Evolutionary conservation across 805 yeast genomes (phyloP).

Genomic region (Tetrapisispora iriomotensis): DNA sequence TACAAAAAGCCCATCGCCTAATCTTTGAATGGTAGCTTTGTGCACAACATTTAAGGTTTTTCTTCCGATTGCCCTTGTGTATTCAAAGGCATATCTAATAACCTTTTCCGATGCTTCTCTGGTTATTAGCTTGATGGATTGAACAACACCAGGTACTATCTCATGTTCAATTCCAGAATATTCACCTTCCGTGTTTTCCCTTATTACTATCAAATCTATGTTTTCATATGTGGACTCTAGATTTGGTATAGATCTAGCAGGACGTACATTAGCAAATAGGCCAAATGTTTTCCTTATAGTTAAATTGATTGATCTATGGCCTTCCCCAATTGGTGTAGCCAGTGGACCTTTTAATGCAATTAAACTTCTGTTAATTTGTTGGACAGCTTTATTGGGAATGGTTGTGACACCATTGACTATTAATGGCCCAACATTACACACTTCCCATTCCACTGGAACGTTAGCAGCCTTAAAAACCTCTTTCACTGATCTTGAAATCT

Average conservation of each 20-base stretch:
- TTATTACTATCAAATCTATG: constrained; percentile 90
- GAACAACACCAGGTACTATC: constrained; percentile 96
- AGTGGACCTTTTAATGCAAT: constrained; percentile 97
- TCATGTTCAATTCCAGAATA: constrained; percentile 98
- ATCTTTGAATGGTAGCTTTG: constrained; percentile 97
- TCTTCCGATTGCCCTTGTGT: constrained; percentile 81
- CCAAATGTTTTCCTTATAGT: constrained; percentile 95
- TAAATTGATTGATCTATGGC: constrained; percentile 94
- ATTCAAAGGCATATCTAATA: constrained; percentile 93
- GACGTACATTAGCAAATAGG: constrained; percentile 94
- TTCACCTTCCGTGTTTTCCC: constrained; percentile 99
- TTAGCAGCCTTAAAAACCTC: constrained; percentile 86
- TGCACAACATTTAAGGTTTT: constrained; percentile 89
- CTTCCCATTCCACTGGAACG: constrained; percentile 96
- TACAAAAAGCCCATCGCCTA: constrained; percentile 94
- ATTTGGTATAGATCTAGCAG: constrained; percentile 89
- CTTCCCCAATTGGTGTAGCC: constrained; percentile 98
- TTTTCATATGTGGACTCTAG: constrained; percentile 71
- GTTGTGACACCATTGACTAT: constrained; percentile 88
- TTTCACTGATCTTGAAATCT: constrained; percentile 90
- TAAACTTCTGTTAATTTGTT: constrained; percentile 82
- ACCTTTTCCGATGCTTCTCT: constrained; percentile 94
- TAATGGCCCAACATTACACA: constrained; percentile 90
- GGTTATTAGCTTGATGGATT: constrained; percentile 94
- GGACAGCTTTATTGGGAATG: constrained; percentile 84